Evolutionary conservation across 1,139 yeast genomes (phyloP), one percentile per base, ranked within the genome.

Genomic region (Schwanniomyces etchellsii): DNA sequence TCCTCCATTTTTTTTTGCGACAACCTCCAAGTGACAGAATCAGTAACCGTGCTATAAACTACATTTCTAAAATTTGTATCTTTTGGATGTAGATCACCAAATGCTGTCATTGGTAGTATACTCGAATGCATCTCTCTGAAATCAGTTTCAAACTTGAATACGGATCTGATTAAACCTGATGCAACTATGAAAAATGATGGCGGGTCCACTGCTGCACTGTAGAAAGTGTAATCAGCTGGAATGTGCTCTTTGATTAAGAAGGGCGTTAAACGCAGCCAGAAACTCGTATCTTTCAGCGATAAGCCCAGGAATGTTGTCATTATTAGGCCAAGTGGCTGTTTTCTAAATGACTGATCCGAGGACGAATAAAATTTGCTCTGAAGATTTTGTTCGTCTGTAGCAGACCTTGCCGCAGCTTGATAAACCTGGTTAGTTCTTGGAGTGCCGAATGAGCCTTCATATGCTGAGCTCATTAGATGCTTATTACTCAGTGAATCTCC

Each of bases 31-130:
- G 85, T 69, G 5, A 76, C 72, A 2, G 83, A 64, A 35, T 81
- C 85, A 36, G 44, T 59, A 3, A 64, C 68, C 24, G 75, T 54
- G 47, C 72, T 64, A 54, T 72, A 65, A 39, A 68, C 43, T 47
- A 71, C 46, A 35, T 65, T 57, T 34, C 75, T 57, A 34, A 59
- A 60, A 29, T 57, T 56, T 1, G 59, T 50, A 10, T 53, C 52
- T 25, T 39, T 43, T 28, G 55, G 64, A 18, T 55, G 56, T 28
- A 81, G 56, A 50, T 81, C 88, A 3, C 98, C 98, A 55, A 88
- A 84, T 4, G 94, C 80, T 0, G 96, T 88, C 40, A 88, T 77
- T n/a, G 96, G 94, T 20, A 91, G 70, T 35, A 89, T 74, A 12
- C 86, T 80, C 38, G 91, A 91, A 35, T 72, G 74, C 22, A 89